Conservation (phyloP, 2,329 filamentous ascomycete species). For the Diplocarpon rosae region DNA sequence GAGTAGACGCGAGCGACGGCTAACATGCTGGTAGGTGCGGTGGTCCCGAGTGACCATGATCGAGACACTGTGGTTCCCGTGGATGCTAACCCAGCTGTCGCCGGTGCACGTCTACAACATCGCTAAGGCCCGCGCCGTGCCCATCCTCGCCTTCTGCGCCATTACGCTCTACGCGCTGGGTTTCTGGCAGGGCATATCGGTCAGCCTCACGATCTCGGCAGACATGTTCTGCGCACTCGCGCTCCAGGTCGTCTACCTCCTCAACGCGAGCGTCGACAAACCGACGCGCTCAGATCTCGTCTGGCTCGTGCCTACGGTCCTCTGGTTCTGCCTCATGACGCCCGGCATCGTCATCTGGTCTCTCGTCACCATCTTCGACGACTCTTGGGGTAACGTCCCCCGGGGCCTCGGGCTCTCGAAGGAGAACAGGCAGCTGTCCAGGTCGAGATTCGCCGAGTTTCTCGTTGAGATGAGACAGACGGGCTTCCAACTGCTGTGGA, state of each 20-base stretch:
- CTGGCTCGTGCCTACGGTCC: neutral
- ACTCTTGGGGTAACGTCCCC: neutral
- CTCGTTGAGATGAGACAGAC: too few relatives aligned
- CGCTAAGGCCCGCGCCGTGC: neutral
- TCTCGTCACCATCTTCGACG: neutral
- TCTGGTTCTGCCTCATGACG: neutral
- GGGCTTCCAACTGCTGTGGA: too few relatives aligned
- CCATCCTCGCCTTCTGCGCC: neutral
- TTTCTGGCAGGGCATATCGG: neutral
- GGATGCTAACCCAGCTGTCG: neutral
- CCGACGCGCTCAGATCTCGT: neutral
- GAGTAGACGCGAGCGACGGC: neutral
- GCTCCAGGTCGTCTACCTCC: neutral
- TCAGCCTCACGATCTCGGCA: neutral
- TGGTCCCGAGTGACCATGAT: neutral
- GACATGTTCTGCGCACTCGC: neutral
- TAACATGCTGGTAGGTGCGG: neutral
- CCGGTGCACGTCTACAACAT: neutral
- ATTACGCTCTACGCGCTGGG: neutral
- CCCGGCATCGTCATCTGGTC: neutral
- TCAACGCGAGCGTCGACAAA: neutral
- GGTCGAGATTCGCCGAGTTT: constrained; percentile 78
- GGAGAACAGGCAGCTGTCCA: constrained; percentile 61
- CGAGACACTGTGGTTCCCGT: neutral
- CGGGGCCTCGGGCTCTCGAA: neutral